These are phyloP conservation scores for Blastocystis sp. DNA, from an alignment of 352 stramenopile species.

Conservation along the genomic window DNA sequence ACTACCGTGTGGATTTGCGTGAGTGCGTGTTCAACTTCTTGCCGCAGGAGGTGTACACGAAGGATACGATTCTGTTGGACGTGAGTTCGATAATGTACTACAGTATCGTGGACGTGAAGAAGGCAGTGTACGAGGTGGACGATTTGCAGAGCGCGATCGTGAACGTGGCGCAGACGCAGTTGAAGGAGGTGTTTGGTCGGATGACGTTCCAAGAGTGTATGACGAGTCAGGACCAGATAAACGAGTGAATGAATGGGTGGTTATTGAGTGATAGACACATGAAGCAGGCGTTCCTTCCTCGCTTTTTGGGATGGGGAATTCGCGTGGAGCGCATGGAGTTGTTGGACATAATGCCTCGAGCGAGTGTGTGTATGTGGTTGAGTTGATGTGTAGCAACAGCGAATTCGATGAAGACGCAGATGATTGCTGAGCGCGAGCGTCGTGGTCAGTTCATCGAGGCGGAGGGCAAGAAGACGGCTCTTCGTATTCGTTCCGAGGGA, in stretches of 20 bases:
- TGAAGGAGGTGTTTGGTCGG: constrained; percentile 77
- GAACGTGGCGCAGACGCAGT: constrained; percentile 77
- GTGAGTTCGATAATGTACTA: constrained; percentile 77
- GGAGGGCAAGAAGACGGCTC: constrained; percentile 77
- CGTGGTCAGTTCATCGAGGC: constrained; percentile 77
- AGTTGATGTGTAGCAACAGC: constrained; percentile 63
- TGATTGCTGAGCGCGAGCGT: constrained; percentile 77
- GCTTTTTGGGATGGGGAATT: constrained; percentile 76
- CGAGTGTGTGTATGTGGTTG: neutral
- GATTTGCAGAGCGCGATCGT: constrained; percentile 76
- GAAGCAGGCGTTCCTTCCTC: constrained; percentile 75
- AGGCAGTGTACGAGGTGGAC: constrained; percentile 77
- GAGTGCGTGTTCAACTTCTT: constrained; percentile 77
- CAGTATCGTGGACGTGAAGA: constrained; percentile 77
- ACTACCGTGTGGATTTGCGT: constrained; percentile 76
- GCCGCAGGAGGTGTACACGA: constrained; percentile 77
- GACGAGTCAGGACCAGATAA: constrained; percentile 76
- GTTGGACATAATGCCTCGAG: constrained; percentile 76
- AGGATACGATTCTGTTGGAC: constrained; percentile 75
- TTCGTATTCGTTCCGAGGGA: constrained; percentile 76
- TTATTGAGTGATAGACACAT: constrained; percentile 74
- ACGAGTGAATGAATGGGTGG: constrained; percentile 68
- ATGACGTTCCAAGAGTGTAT: constrained; percentile 77
- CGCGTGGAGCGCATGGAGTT: constrained; percentile 77
- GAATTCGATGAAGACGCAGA: constrained; percentile 77